Evolutionary conservation across 768 basidiomycete species (phyloP), one percentile per base, ranked within the genome.

Genomic region (Boletus sp.): DNA sequence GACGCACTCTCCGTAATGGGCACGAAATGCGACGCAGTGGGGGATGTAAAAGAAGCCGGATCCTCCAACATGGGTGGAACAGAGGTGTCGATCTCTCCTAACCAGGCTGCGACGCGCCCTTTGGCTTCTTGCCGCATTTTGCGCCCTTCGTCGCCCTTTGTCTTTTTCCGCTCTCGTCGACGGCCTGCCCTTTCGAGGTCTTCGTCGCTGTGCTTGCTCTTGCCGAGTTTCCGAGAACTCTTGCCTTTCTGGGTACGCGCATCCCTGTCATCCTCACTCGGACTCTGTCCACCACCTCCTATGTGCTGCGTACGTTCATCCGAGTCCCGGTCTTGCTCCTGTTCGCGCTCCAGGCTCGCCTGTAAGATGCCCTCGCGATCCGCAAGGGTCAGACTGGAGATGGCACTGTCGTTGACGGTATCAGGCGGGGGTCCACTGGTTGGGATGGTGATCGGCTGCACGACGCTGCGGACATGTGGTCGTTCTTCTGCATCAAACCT

Each of bases 21-120:
- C 44, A 71, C 64, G 15, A 73, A 71, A 39, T 58, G 71, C 37
- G 70, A 68, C 17, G 56, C 24, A 3, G 55, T 47, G 28, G 72
- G 67, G 14, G 78, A 76, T 33, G 78, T 73, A 40, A 65, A 58
- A 5, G 76, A 73, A 9, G 52, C 39, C 11, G 61, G 55, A 28
- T 74, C 68, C 35, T 85, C 80, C 54, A 79, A 71, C 20, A 52
- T 55, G 50, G 80, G 80, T 2, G 84, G 83, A 5, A 73, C 76
- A 41, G 80, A 81, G 5, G 81, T 76, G 50, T 86, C 85, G 47
- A 91, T 83, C 9, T 73, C 78, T 30, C 86, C 89, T 57, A 92
- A 63, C 90, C 90, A 92, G 8, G 85, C 88, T 9, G 89, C 79
- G n/a, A 92, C 84, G 24, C 87, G 75, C 7, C 89, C 88, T 57